Evolutionary conservation across 495 filamentous ascomycete species (phyloP).

Genomic region (Parathielavia appendiculata): DNA sequence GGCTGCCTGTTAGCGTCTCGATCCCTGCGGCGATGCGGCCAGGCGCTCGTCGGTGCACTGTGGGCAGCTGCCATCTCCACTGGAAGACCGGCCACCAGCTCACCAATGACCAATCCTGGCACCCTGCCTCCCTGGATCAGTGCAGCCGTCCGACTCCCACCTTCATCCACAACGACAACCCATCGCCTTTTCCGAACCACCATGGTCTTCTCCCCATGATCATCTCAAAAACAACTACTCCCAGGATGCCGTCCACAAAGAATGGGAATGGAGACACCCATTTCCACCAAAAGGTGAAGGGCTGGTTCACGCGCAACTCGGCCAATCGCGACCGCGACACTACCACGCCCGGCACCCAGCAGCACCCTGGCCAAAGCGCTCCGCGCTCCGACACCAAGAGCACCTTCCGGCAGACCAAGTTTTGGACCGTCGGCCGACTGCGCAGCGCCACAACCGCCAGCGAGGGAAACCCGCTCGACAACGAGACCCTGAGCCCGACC

Average conservation of each 20-base stretch:
- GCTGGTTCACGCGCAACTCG: conserved; percentile 92
- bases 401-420: conserved; percentile 74
- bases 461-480: conserved; percentile 85
- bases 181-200: conserved; percentile 13
- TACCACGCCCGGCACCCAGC: conserved; percentile 38
- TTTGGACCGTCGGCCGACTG: conserved; percentile 72
- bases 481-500: conserved; percentile 84
- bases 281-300: conserved; percentile 85
- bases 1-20: neutral
- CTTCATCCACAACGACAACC: conserved; percentile 6
- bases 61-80: conserved; percentile 5
- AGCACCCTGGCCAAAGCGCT: conserved; percentile 10
- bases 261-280: conserved; percentile 51
- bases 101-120: neutral
- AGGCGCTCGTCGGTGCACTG: neutral
- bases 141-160: neutral
- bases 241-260: conserved; percentile 38
- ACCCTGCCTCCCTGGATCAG: neutral
- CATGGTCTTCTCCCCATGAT: conserved; percentile 34
- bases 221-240: conserved; percentile 10
- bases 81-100: neutral
- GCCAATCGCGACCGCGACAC: conserved; percentile 41
- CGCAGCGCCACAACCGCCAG: conserved; percentile 85
- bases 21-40: neutral
- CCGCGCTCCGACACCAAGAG: conserved; percentile 27